Evolutionary conservation across 2,329 filamentous ascomycete species (phyloP), one percentile per base, ranked within the genome.

Genomic region (Epichloe brachyelytri): DNA sequence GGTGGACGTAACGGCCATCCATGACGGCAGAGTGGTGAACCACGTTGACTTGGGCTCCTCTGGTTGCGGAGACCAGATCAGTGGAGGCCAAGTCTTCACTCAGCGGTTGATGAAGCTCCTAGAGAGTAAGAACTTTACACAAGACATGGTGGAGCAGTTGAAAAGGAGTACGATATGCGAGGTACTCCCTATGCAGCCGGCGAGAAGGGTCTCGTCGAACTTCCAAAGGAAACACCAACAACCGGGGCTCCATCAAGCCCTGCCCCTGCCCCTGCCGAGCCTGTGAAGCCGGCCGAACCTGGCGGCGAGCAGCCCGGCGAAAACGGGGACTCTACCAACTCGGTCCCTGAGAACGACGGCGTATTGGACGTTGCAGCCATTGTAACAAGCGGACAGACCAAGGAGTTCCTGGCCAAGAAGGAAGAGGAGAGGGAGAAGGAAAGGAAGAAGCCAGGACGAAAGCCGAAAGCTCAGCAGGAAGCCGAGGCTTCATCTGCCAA

Each of bases 51-150:
- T 75, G 68, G 84, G 64, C 65, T 79, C 63, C 69, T 82, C 56
- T 54, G 86, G 57, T 62, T 58, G 54, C n/a, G 63, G 65, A 20
- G 61, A 66, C 0, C 61, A 63, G 22, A 71, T 82, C 14, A 93
- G 88, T 54, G 93, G 93, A 56, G 93, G 93, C 48, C 86, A 96
- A 60, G 81, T 85, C 2, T 88, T 97, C 72, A 97, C 91, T 0
- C 76, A 79, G 59, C 77, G 80, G 53, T 74, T 97, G 40, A 66
- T 81, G 43, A 76, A 83, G 58, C 72, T 93, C 53, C 71, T 97
- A 41, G 66, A 73, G 56, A 64, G 66, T 43, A 77, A 81, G 62
- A 71, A 72, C 3, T 83, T 85, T 57, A 78, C 73, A 19, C 70
- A 75, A 54, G 79, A 85, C 41, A 85, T 85, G 80, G 80, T 80